phyloP scores from a whole-genome alignment of 176 grass and related monocot species.

The Neostapfia colusana region DNA sequence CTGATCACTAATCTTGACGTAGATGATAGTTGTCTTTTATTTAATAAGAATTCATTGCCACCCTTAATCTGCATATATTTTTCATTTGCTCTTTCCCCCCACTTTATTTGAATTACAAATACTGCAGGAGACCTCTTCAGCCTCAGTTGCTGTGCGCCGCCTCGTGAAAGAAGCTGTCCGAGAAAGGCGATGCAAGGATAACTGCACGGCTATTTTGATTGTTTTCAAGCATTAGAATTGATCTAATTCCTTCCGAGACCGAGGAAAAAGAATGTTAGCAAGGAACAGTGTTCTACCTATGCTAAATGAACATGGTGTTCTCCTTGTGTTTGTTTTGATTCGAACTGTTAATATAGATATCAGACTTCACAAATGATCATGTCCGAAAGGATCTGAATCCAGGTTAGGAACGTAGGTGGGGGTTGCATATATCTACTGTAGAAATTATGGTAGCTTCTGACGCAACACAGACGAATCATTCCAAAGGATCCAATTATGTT shows the following conservation, averaged over 20 bases:
- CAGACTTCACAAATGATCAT: background rate
- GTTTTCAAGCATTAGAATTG: slow-evolving; percentile 57
- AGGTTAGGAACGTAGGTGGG: too few relatives aligned
- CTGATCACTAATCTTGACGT: background rate
- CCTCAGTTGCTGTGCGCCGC: slow-evolving; percentile 58
- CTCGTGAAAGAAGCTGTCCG: slow-evolving; percentile 84
- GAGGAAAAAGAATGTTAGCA: background rate
- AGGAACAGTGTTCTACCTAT: background rate
- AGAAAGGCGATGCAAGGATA: slow-evolving; percentile 92
- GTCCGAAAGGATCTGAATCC: background rate
- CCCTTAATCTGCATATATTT: background rate
- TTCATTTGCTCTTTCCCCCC: background rate
- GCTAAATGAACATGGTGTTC: slow-evolving; percentile 13
- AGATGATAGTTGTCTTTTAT: background rate
- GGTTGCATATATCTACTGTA: too few relatives aligned
- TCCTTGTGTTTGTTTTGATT: background rate
- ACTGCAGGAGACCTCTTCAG: slow-evolving; percentile 71
- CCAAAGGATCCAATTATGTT: background rate
- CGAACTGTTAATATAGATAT: background rate
- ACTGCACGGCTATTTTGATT: slow-evolving; percentile 82
- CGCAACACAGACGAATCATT: background rate
- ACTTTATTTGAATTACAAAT: background rate
- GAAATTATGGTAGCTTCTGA: background rate
- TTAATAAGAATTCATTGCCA: background rate
- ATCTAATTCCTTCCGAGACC: background rate